phyloP scores from a whole-genome alignment of 2,329 filamentous ascomycete species.

The Dothiorella sarmentorum region DNA sequence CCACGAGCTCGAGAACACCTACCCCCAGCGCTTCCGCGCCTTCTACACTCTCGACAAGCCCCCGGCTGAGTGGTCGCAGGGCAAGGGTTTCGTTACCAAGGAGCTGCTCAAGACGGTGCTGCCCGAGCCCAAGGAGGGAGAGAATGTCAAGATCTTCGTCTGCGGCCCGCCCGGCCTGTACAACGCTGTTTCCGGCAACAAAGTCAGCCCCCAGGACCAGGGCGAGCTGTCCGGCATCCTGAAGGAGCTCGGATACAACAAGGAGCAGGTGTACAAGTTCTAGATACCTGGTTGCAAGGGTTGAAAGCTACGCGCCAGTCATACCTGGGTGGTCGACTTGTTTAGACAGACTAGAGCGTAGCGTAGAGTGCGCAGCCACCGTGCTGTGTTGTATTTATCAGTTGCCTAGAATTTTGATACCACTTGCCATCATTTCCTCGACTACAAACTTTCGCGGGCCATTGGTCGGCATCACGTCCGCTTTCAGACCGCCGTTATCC shows the following conservation, averaged over 20 bases:
- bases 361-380: conserved; percentile 1
- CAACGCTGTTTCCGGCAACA: conserved; percentile 84
- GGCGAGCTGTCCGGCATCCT: conserved; percentile 81
- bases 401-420: too few species aligned
- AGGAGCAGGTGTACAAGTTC: conserved; percentile 97
- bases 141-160: conserved; percentile 94
- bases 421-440: not conserved
- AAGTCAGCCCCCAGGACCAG: conserved; percentile 91
- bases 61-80: conserved; percentile 71
- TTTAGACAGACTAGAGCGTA: conserved; percentile 3
- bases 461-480: not conserved
- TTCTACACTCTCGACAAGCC: conserved; percentile 92
- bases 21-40: conserved; percentile 89
- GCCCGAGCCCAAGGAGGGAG: conserved; percentile 77
- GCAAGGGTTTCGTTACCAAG: conserved; percentile 80
- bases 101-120: conserved; percentile 92
- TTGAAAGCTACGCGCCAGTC: not conserved
- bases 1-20: conserved; percentile 85
- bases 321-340: not conserved
- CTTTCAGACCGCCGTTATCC: not conserved
- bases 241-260: conserved; percentile 76
- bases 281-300: conserved; percentile 41
- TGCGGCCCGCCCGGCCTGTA: conserved; percentile 91
- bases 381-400: not conserved
- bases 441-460: not conserved